Conservation (phyloP, 2,329 filamentous ascomycete species). For the Ploettnerulaceae sp. region DNA sequence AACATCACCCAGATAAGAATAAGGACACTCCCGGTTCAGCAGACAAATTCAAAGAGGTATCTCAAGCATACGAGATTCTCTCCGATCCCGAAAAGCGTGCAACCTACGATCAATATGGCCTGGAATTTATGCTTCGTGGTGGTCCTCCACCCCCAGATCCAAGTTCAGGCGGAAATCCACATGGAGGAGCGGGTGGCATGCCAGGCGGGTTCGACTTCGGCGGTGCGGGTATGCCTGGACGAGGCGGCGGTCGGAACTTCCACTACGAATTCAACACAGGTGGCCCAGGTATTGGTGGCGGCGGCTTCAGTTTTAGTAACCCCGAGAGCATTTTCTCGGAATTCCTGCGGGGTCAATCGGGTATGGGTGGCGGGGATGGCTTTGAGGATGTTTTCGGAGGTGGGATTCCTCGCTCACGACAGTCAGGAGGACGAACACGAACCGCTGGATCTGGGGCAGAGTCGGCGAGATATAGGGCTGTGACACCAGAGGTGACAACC, state of each 20-base stretch:
- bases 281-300: conserved; percentile 43
- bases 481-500: conserved; percentile 81
- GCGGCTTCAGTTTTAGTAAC: conserved; percentile 77
- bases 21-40: conserved; percentile 78
- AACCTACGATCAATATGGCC: conserved; percentile 88
- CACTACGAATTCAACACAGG: conserved; percentile 45
- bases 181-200: conserved; percentile 50
- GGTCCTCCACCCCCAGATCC: conserved; percentile 62
- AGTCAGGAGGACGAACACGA: conserved; percentile 42
- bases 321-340: conserved; percentile 81
- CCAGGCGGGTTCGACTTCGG: conserved; percentile 47
- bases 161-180: conserved; percentile 51
- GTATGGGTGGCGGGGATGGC: conserved; percentile 38
- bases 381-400: conserved; percentile 49
- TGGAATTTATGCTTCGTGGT: conserved; percentile 85
- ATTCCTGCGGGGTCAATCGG: conserved; percentile 62
- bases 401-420: conserved; percentile 34
- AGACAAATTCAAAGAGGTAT: conserved; percentile 98
- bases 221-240: conserved; percentile 48
- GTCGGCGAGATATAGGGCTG: conserved; percentile 36
- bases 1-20: conserved; percentile 97
- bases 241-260: conserved; percentile 48
- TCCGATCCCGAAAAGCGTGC: conserved; percentile 96
- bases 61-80: conserved; percentile 95
- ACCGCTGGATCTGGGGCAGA: conserved; percentile 38